Base-by-base conservation (phyloP, 306 rosid species). In the Mimosa bimucronata region DNA sequence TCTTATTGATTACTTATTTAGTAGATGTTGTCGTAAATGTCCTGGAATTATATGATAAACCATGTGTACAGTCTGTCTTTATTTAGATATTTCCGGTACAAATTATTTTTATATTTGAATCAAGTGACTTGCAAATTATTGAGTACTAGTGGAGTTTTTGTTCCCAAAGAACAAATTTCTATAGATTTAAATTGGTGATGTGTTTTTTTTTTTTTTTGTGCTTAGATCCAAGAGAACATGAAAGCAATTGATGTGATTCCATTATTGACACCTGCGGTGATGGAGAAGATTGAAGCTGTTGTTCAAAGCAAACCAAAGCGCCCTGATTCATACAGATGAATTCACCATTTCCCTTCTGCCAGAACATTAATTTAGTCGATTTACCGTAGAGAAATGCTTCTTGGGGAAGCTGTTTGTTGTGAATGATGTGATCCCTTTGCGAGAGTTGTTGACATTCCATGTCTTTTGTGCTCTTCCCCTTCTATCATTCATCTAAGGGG, bases 251-350 rank as follows among this genome's bases (percentile, higher is more conserved):
- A 91, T 57, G 96, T 89, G 45, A 91, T 95, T 75, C 96, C 97
- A 19, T 67, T 91, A 30, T 81, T 95, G 82, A 95, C 99, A 81
- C 96, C 96, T 77, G 88, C 90, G 66, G 96, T 95, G 80, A 84
- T 95, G 99, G 99, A 95, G 82, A 93, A 81, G 91, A 95, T 95
- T 70, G 99, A 95, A 78, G 90, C 88, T 45, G 86, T 89, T 68
- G 91, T 95, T 79, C 99, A 93, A 84, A 90, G 61, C 90, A 95
- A 91, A 91, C 99, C 97, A 69, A 95, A 95, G 88, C 99, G 97
- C 50, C 88, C 93, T 3, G 98, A 95, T 25, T 95, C 98, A 2
- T 93, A 81, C 53, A 86, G 94, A 87, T 95, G 83, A 87, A 73
- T 46, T 66, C 12, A 5, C 34, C 66, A 69, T 74, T 80, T 55